Conservation (phyloP, 306 rosid genomes). For the Sphenostylis stenocarpa region DNA sequence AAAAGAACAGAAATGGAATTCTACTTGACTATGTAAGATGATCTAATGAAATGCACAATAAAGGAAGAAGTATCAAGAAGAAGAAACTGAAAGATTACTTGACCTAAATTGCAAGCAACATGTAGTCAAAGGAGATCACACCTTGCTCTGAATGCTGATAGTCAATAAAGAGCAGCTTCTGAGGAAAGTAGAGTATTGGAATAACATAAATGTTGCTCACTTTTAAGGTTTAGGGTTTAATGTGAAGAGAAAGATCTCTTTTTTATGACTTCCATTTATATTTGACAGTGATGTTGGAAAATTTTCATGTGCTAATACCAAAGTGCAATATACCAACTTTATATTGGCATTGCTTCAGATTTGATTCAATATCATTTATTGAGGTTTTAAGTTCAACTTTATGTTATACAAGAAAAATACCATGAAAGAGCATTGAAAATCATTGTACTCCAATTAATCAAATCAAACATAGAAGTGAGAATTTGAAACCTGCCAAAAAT, state of each 20-base stretch:
- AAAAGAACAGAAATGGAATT: neutral
- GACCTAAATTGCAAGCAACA: neutral
- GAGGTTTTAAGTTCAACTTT: neutral
- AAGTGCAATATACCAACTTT: neutral
- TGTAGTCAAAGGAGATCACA: neutral
- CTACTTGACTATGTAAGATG: neutral
- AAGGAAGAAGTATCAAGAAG: neutral
- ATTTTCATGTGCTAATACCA: neutral
- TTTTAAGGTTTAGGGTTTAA: no score
- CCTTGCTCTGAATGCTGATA: neutral
- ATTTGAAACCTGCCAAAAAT: neutral
- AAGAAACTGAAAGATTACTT: neutral
- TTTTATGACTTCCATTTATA: no score
- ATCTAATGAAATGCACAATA: neutral
- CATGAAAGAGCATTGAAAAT: neutral
- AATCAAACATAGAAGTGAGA: neutral
- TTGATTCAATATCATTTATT: neutral
- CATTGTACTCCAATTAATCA: neutral
- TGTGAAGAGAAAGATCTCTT: no score
- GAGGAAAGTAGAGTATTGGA: neutral
- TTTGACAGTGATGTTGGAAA: no score
- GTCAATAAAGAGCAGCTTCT: neutral
- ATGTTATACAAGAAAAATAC: neutral
- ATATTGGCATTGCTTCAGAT: neutral
- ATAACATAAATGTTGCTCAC: neutral